Base-by-base conservation (phyloP, 1,284 basidiomycete genomes). In the Limonomyces culmigenus region DNA sequence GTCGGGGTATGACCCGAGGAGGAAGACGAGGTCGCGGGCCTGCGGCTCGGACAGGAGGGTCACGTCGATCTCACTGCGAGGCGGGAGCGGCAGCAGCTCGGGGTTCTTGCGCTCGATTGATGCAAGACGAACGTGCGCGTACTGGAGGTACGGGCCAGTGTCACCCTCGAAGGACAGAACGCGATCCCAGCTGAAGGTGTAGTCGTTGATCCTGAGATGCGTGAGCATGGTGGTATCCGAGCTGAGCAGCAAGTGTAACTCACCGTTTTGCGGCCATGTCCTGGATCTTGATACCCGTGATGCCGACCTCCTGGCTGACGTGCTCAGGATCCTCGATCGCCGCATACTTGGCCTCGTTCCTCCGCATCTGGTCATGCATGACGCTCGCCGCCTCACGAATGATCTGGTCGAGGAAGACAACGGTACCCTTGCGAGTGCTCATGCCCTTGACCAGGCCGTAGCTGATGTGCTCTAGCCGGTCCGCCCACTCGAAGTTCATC, bases 81-180 rank as follows among this genome's bases (percentile, higher is more conserved):
- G 57, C 0, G 78, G 75, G 5, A 87, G 70, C 12, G 89, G 84
- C 29, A 91, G 61, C 32, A 93, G 74, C 43, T 89, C 75, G 12
- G 88, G 87, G 56, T 92, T 92, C 58, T 93, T 95, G 41, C 93
- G 85, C 50, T 79, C 79, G 50, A 97, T 85, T 3, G 91, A 96
- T 37, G 81, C 77, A 27, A 98, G 66, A 23, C 93, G 84, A 47
- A 93, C 92, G 60, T 97, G 93, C 3, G 92, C 89, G 57, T 97
- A 97, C 64, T 93, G 91, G 30, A 95, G 72, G 59, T 92, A 93
- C 0, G 87, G 85, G 18, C 89, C 93, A 2, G 93, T 97, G 59
- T 97, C 93, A 34, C 93, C 93, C 55, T 96, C 89, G 53, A 96
- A 97, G 21, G 85, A 88, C 37, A 86, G 74, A 85, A 96, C 95